These are phyloP conservation scores for Colletotrichum sp. DNA, from an alignment of 2,329 filamentous ascomycete genomes.

Conservation along the genomic window DNA sequence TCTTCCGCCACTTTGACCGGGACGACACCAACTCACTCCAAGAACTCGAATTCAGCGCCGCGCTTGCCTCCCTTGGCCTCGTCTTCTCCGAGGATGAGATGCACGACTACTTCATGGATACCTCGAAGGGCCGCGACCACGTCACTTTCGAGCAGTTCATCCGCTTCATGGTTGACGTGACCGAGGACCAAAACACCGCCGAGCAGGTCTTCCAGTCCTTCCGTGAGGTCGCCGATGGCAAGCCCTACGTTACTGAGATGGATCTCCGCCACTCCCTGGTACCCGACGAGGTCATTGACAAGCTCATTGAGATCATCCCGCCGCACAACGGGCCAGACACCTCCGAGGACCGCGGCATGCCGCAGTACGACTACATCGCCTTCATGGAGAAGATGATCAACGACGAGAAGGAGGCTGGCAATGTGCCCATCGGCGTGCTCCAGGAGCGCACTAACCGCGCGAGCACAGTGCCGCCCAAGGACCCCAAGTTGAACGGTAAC, in stretches of 20 bases:
- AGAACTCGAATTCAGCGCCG: slow-evolving; percentile 95
- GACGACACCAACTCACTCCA: slow-evolving; percentile 89
- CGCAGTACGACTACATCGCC: slow-evolving; percentile 94
- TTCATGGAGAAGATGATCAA: slow-evolving; percentile 92
- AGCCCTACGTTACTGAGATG: slow-evolving; percentile 98
- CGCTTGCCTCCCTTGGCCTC: slow-evolving; percentile 89
- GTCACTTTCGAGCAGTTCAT: slow-evolving; percentile 99
- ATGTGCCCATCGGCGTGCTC: slow-evolving; percentile 32
- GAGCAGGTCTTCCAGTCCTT: slow-evolving; percentile 99
- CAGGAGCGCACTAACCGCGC: slow-evolving; percentile 38
- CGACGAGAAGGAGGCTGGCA: slow-evolving; percentile 35
- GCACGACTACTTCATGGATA: slow-evolving; percentile 92
- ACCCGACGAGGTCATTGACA: slow-evolving; percentile 95
- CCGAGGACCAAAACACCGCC: slow-evolving; percentile 97
- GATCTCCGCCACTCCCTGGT: slow-evolving; percentile 94
- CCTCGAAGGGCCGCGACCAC: slow-evolving; percentile 77
- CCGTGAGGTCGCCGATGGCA: slow-evolving; percentile 95
- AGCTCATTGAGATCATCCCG: slow-evolving; percentile 87
- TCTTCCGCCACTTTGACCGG: slow-evolving; percentile 97
- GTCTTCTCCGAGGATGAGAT: slow-evolving; percentile 98
- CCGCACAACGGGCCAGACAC: slow-evolving; percentile 83
- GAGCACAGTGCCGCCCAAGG: slow-evolving; percentile 35
- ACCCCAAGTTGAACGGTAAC: slow-evolving; percentile 38
- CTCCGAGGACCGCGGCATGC: slow-evolving; percentile 80
- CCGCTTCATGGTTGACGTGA: slow-evolving; percentile 98